phyloP scores from a whole-genome alignment of 495 filamentous ascomycete species.

The Hyaloscypha variabilis region DNA sequence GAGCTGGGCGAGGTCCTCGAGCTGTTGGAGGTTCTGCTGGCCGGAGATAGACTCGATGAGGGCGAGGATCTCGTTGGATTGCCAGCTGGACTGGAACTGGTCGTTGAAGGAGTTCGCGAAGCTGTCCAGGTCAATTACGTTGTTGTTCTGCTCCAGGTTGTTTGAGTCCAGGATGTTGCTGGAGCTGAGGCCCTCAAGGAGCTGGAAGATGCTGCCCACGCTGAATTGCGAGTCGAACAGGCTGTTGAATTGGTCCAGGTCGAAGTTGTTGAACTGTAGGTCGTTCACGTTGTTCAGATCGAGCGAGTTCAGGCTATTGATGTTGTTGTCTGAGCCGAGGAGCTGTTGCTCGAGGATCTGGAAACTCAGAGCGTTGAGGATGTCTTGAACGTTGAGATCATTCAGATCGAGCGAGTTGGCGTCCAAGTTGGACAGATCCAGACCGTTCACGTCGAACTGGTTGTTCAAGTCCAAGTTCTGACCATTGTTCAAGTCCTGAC shows the following conservation, averaged over 20 bases:
- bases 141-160: not conserved
- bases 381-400: not conserved
- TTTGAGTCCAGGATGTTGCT: not conserved
- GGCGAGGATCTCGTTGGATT: not conserved
- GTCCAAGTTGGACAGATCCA: not conserved
- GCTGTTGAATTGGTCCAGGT: slow-evolving; percentile 7
- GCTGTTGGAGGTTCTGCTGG: not conserved
- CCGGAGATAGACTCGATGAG: not conserved
- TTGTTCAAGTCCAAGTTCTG: not conserved
- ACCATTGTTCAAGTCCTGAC: not conserved
- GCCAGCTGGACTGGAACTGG: not conserved
- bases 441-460: not conserved
- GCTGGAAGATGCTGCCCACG: not conserved
- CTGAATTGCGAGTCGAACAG: not conserved
- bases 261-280: not conserved
- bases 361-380: not conserved
- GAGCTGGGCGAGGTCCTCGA: not conserved
- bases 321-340: not conserved
- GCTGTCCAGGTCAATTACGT: not conserved
- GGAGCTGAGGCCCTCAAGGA: not conserved
- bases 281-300: not conserved
- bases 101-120: not conserved
- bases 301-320: not conserved
- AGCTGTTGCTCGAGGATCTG: not conserved
- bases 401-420: slow-evolving; percentile 2